Base-by-base conservation (phyloP, 2,329 filamentous ascomycete genomes). In the Cladophialophora yegresii region DNA sequence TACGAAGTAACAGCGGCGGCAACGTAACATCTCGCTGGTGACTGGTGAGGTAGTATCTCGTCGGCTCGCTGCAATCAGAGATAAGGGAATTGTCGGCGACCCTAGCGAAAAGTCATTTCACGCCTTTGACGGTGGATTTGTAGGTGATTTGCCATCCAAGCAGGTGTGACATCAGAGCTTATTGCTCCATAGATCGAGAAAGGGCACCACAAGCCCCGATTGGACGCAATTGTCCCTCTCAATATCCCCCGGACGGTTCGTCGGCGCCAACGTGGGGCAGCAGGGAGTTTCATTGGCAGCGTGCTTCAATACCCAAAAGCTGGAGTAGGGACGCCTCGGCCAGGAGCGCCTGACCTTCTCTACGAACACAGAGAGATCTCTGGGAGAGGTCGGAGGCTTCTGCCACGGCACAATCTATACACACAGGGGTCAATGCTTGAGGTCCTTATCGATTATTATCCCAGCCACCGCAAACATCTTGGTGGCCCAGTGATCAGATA, bases 41-140 rank as follows among this genome's bases (percentile, higher is more conserved):
- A 43, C 36, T 20, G n/a, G 20, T 16, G 7, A 49, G 45, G 45
- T 49, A 26, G 47, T 50, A 50, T 26, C 47, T 50, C 20, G 47
- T 50, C 47, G 47, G 47, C 47, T 26, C n/a, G 43, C 51, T 51
- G 58, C 47, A 36, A 50, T 50, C 47, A 26, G n/a, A 50, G 47
- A 50, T 50, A 50, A 50, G 20, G 22, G 47, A 12, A 13, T 26
- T 26, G 47, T 50, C 47, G 26, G 47, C 47, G 22, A 28, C 47
- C 47, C 22, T 50, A 50, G 47, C 47, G 47, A 20, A 50, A 26
- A 50, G 20, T 22, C n/a, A 50, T 1, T 50, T 50, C 16, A 28
- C 47, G 10, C 47, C 23, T 26, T 43, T 5, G 47, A 22, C n/a
- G 4, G 12, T 50, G 47, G 20, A 28, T 22, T 50, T 50, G 47